Evolutionary conservation across 441 rosid genomes (phyloP).

Genomic region (Populus hybrid): DNA sequence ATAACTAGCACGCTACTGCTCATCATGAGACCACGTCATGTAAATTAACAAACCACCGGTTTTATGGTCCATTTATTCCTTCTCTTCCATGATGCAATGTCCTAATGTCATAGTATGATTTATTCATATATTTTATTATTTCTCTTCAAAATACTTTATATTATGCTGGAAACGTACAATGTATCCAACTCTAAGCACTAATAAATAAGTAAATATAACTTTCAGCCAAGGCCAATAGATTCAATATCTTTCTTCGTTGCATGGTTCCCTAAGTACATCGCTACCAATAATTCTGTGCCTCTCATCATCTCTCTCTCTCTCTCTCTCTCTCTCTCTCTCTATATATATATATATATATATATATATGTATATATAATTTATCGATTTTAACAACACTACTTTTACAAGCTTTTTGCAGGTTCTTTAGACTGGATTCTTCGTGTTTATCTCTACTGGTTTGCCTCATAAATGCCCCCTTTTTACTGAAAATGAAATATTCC

Average conservation of each 20-base stretch:
- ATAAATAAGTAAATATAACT: too few relatives aligned
- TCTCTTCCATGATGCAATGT: background rate
- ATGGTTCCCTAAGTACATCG: background rate
- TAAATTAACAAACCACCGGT: background rate
- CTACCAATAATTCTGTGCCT: background rate
- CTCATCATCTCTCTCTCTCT: too few relatives aligned
- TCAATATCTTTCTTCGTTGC: background rate
- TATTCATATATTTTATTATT: too few relatives aligned
- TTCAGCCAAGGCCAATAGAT: too few relatives aligned
- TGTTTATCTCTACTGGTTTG: background rate
- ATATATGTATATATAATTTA: too few relatives aligned
- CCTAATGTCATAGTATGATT: background rate
- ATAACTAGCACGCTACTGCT: background rate
- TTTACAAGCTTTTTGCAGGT: background rate
- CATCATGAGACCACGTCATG: background rate
- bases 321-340: too few relatives aligned
- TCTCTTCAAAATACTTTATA: background rate
- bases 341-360: too few relatives aligned
- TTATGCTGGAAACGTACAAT: background rate
- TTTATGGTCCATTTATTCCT: background rate
- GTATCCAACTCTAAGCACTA: background rate
- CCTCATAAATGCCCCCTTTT: background rate
- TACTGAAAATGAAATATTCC: too few relatives aligned
- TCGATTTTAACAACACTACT: background rate
- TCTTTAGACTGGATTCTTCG: background rate